Conservation (phyloP, 2,329 filamentous ascomycete genomes). For the Alternaria hordeiaustralica region DNA sequence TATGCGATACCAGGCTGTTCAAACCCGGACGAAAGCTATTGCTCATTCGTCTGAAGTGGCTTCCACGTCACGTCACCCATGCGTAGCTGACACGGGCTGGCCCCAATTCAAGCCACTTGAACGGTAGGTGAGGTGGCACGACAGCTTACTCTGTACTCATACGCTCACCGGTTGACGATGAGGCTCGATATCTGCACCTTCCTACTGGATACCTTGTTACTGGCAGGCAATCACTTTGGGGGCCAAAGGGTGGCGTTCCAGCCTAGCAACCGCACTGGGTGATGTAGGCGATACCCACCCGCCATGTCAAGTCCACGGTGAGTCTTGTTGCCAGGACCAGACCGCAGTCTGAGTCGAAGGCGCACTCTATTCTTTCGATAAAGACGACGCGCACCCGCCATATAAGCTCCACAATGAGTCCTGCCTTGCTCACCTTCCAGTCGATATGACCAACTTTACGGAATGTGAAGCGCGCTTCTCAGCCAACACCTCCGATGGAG, state of each 20-base stretch:
- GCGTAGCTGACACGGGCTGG: not conserved
- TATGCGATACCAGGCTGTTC: not conserved
- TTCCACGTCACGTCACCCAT: not conserved
- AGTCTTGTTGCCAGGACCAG: not conserved
- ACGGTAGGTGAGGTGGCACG: not conserved
- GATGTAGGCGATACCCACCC: rapidly evolving
- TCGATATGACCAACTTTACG: not conserved
- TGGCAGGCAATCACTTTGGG: not conserved
- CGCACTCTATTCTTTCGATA: not conserved
- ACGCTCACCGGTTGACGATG: not conserved
- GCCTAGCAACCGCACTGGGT: not conserved
- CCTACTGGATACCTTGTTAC: not conserved
- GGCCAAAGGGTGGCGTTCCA: not conserved
- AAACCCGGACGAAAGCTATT: not conserved
- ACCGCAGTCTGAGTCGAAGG: not conserved
- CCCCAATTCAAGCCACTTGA: not conserved
- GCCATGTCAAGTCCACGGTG: not conserved
- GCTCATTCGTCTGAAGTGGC: not conserved
- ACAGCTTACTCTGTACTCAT: not conserved
- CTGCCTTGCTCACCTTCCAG: not conserved
- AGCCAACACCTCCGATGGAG: constrained; percentile 1
- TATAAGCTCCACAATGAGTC: not conserved
- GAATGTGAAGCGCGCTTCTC: constrained; percentile 5
- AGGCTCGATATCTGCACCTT: not conserved
- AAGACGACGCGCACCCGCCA: not conserved